A percentile compares a stretch with the other conserved stretches of the same genome.
These are phyloP conservation scores for Aureobasidium vineae DNA, from an alignment of 2,329 filamentous ascomycete genomes.

Conservation along the genomic window DNA sequence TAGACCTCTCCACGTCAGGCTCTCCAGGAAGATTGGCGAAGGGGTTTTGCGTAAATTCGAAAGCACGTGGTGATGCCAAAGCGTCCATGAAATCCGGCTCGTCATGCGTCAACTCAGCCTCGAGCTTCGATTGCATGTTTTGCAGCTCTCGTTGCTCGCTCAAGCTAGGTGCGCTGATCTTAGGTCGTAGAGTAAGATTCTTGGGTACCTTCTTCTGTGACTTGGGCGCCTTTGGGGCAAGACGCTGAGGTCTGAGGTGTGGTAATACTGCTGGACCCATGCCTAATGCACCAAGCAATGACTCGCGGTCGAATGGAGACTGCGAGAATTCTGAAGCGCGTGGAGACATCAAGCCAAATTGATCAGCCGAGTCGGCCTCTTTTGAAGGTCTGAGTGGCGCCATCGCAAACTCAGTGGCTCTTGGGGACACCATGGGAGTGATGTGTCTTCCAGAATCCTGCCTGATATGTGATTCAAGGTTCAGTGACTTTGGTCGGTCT, in stretches of 20 bases:
- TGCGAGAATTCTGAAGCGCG: conserved; percentile 44
- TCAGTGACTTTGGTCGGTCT: conserved; percentile 27
- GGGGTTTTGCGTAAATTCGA: conserved; percentile 69
- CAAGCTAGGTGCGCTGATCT: conserved; percentile 39
- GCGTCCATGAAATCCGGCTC: conserved; percentile 47
- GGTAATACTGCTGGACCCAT: conserved; percentile 36
- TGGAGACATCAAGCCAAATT: conserved; percentile 43
- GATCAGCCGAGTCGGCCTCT: conserved; percentile 38
- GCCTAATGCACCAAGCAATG: conserved; percentile 38
- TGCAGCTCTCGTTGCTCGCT: conserved; percentile 38
- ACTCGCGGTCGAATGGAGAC: conserved; percentile 38
- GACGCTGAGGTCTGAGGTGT: conserved; percentile 19
- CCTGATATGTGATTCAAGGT: conserved; percentile 24
- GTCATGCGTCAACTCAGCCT: conserved; percentile 32
- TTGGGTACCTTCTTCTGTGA: conserved; percentile 3
- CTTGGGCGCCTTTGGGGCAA: conserved; percentile 13
- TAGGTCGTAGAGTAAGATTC: conserved; percentile 31
- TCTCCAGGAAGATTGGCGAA: conserved; percentile 48
- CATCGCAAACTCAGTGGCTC: conserved; percentile 42
- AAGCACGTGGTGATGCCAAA: conserved; percentile 68
- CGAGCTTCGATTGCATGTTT: conserved; percentile 36
- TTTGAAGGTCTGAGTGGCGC: conserved; percentile 36
- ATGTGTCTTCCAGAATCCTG: conserved; percentile 25
- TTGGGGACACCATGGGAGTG: conserved; percentile 40
- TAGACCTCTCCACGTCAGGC: conserved; percentile 44